Base-by-base conservation (phyloP, 495 filamentous ascomycete species). In the Podospora conica region DNA sequence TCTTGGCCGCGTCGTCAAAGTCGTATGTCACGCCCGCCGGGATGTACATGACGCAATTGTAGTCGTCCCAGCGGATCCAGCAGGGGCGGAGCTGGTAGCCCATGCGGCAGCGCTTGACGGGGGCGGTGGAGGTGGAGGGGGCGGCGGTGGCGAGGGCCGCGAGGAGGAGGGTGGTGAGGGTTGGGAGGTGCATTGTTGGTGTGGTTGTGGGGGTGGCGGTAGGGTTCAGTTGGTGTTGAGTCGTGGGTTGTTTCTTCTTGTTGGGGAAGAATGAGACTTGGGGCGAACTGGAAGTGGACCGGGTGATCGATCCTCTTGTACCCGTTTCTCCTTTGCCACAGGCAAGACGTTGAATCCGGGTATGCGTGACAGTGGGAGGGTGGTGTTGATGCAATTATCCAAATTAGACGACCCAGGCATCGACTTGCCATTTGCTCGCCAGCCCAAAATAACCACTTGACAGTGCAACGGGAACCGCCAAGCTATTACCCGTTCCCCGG, bases 41-140 rank as follows among this genome's bases (percentile, higher is more conserved):
- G 23, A 54, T 20, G 60, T 61, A 61, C 11, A 33, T 33, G 18
- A 25, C 60, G 33, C 60, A 61, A 12, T 61, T 33, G n/a, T 21
- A 25, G 33, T 61, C 29, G 60, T 61, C 60, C 60, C 60, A 61
- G 33, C 10, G 22, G 5, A 61, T 23, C 60, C 60, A 61, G 60
- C 60, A 61, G 9, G 60, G 31, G 20, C 21, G 28, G 20, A 61
- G 40, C 2, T 22, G 3, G 40, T 28, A 54, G 21, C 60, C 60
- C 29, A 61, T 20, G 12, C 60, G 60, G 33, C 60, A 61, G 20
- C 60, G 60, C 22, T 54, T 61, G 10, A 3, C 9, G 20, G 27
- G 11, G 18, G n/a, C n/a, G 29, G 40, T 6, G 40, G 40, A 48
- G 29, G 40, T 6, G 40, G 40, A 48, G 33, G 60, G 33, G 31